phyloP scores from a whole-genome alignment of 2,329 filamentous ascomycete genomes.

The Sporothrix variecibatus region DNA sequence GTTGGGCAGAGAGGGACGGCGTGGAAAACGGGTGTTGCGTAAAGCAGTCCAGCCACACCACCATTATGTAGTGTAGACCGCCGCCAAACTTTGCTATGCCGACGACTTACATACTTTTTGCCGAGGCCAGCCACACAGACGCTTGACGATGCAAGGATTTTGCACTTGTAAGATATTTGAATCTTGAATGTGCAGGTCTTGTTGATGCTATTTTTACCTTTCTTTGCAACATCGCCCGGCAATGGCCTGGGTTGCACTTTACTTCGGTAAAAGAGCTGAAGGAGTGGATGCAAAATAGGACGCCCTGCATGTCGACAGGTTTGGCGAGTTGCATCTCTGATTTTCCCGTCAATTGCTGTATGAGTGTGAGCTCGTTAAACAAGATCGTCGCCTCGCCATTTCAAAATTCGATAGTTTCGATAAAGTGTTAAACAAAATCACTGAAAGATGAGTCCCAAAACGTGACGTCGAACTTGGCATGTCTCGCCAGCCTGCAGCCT shows the following conservation, averaged over 20 bases:
- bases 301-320: not conserved
- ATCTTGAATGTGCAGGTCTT: not conserved
- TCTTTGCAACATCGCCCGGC: not conserved
- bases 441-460: conserved; percentile 8
- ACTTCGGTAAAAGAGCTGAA: not conserved
- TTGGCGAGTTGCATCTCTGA: not conserved
- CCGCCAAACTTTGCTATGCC: not conserved
- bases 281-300: not conserved
- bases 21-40: not conserved
- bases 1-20: not conserved
- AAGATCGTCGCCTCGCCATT: not conserved
- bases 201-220: not conserved
- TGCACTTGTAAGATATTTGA: no score
- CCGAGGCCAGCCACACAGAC: not conserved
- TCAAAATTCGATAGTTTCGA: not conserved
- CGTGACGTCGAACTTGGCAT: not conserved
- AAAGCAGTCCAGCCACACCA: conserved; percentile 5
- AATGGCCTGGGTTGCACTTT: not conserved
- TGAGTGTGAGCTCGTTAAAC: not conserved
- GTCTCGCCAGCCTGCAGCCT: not conserved
- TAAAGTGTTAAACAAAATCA: not conserved
- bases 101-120: not conserved
- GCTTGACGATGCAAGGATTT: not conserved
- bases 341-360: not conserved
- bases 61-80: not conserved